A percentile compares a stretch with the other conserved stretches of the same genome.
Conservation (phyloP, 345 rosid genomes). For the Brassica incana region DNA sequence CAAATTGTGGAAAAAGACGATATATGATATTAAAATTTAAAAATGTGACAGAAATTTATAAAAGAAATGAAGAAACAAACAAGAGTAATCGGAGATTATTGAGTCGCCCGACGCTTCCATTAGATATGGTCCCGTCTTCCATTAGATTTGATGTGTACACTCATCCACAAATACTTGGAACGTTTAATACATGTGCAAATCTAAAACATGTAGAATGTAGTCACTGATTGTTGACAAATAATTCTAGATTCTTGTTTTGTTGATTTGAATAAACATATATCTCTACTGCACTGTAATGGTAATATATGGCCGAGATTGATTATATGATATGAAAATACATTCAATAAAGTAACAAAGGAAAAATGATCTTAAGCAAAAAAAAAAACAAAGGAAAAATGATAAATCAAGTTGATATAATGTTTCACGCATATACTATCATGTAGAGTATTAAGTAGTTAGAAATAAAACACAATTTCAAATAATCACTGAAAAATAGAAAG, state of each 20-base stretch:
- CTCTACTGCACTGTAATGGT: not conserved
- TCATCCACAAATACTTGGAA: slow-evolving; percentile 1
- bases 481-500: not conserved
- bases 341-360: not conserved
- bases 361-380: too few species aligned
- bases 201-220: not conserved
- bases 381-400: not conserved
- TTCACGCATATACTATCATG: not conserved
- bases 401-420: not conserved
- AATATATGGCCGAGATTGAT: not conserved
- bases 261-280: not conserved
- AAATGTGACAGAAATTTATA: not conserved
- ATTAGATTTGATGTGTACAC: not conserved
- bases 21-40: not conserved
- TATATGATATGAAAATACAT: not conserved
- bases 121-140: slow-evolving; percentile 39
- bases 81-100: slow-evolving; percentile 15
- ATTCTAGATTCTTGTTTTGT: not conserved
- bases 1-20: not conserved
- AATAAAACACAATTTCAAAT: not conserved
- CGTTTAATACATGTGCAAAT: slow-evolving; percentile 11
- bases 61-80: not conserved
- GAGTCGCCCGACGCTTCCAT: slow-evolving; percentile 31
- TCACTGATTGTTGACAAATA: slow-evolving; percentile 18
- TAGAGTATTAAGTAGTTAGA: not conserved